Conservation (phyloP, 768 basidiomycete species). For the Pisolithus orientalis region DNA sequence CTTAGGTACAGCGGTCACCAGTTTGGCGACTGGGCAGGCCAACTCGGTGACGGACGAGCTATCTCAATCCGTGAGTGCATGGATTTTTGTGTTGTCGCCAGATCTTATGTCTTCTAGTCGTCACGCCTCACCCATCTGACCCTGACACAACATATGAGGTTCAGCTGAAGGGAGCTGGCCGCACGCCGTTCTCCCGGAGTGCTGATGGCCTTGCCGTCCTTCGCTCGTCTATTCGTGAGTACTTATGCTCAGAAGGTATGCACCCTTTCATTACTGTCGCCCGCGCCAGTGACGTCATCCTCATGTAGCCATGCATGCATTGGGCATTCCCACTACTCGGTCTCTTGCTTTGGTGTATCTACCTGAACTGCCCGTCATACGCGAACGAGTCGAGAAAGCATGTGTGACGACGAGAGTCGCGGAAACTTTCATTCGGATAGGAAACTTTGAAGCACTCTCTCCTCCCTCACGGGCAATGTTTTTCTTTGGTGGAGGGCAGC, state of each 20-base stretch:
- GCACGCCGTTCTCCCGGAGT: slow-evolving; percentile 88
- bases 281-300: slow-evolving; percentile 31
- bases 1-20: slow-evolving; percentile 90
- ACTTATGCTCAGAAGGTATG: slow-evolving; percentile 81
- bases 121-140: slow-evolving; percentile 63
- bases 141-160: slow-evolving; percentile 67
- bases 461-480: slow-evolving; percentile 50
- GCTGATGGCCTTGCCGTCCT: slow-evolving; percentile 95
- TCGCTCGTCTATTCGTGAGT: slow-evolving; percentile 93
- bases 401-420: slow-evolving; percentile 77
- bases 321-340: slow-evolving; percentile 84
- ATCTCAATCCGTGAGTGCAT: slow-evolving; percentile 65
- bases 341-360: slow-evolving; percentile 75
- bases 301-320: slow-evolving; percentile 61
- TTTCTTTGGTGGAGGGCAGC: slow-evolving; percentile 76
- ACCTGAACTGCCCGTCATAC: slow-evolving; percentile 63
- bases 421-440: slow-evolving; percentile 88
- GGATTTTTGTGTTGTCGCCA: neutral
- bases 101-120: slow-evolving; percentile 40
- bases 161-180: slow-evolving; percentile 90
- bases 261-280: neutral
- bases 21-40: slow-evolving; percentile 87
- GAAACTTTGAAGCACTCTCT: slow-evolving; percentile 82
- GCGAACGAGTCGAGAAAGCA: slow-evolving; percentile 70
- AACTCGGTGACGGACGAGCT: slow-evolving; percentile 93